Evolutionary conservation across 768 basidiomycete species (phyloP).

Genomic region (Amylocystis lapponica): DNA sequence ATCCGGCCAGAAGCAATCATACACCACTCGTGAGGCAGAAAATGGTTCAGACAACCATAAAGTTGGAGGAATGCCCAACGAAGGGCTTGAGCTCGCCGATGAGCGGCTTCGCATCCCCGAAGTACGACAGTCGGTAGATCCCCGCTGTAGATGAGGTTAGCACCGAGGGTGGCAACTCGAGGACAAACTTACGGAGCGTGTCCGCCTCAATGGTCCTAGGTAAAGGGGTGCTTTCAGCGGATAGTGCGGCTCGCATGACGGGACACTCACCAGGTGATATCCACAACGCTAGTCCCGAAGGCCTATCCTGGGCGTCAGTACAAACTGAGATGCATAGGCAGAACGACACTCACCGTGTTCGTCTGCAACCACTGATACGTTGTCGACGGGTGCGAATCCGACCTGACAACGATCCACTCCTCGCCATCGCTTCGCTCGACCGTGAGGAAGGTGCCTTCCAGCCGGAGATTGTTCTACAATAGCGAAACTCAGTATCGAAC

Average conservation of each 20-base stretch:
- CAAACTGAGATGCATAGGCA: neutral
- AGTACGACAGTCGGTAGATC: conserved; percentile 65
- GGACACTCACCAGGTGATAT: conserved; percentile 53
- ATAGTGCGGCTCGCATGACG: neutral
- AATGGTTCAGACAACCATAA: conserved; percentile 43
- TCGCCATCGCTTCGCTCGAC: conserved; percentile 48
- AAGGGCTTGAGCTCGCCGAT: conserved; percentile 60
- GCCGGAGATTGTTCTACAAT: conserved; percentile 65
- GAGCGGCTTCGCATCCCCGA: conserved; percentile 70
- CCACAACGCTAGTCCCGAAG: conserved; percentile 58
- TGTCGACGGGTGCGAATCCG: conserved; percentile 79
- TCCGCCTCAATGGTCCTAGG: conserved; percentile 57
- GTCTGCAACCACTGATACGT: conserved; percentile 59
- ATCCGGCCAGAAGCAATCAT: too few relatives aligned
- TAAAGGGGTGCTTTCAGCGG: conserved; percentile 3
- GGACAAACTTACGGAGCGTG: conserved; percentile 43
- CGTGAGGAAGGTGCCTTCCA: conserved; percentile 68
- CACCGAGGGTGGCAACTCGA: neutral
- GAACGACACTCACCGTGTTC: conserved; percentile 37
- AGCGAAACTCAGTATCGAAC: neutral
- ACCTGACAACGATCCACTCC: conserved; percentile 52
- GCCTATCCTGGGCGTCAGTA: conserved; percentile 28
- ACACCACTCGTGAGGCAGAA: too few relatives aligned
- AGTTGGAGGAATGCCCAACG: conserved; percentile 53
- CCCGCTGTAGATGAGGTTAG: conserved; percentile 39